Conservation (phyloP, 129 eudicot species). For the Lactuca saligna region DNA sequence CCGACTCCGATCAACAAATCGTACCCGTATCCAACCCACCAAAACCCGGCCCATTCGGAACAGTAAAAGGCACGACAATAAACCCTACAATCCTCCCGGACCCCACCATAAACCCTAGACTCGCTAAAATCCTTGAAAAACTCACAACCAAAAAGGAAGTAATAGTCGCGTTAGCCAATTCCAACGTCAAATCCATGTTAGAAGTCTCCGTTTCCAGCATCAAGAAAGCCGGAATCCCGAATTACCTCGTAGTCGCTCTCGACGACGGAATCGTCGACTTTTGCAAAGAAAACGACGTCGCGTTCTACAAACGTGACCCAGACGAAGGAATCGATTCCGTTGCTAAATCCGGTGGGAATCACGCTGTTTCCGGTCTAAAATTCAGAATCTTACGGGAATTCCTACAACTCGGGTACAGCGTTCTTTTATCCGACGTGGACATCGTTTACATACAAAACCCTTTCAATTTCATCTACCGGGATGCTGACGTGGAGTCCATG, state of each 20-base stretch:
- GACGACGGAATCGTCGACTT: slow-evolving; percentile 63
- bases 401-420: slow-evolving; percentile 69
- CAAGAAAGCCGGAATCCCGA: slow-evolving; percentile 61
- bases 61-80: slow-evolving; percentile 66
- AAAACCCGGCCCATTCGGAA: slow-evolving; percentile 80
- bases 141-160: slow-evolving; percentile 64
- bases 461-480: slow-evolving; percentile 59
- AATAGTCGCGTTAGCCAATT: slow-evolving; percentile 77
- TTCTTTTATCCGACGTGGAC: slow-evolving; percentile 80
- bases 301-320: slow-evolving; percentile 70
- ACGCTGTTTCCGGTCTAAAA: slow-evolving; percentile 76
- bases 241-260: slow-evolving; percentile 78
- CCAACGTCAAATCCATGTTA: slow-evolving; percentile 69
- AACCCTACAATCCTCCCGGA: slow-evolving; percentile 70
- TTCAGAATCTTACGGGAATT: slow-evolving; percentile 79
- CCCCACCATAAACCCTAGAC: slow-evolving; percentile 72
- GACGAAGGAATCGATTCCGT: slow-evolving; percentile 54
- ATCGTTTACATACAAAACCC: slow-evolving; percentile 82
- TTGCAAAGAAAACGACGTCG: slow-evolving; percentile 64
- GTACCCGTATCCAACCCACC: slow-evolving; percentile 47
- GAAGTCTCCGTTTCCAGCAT: slow-evolving; percentile 62
- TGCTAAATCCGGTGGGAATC: slow-evolving; percentile 64
- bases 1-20: slow-evolving; percentile 53
- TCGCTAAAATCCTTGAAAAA: slow-evolving; percentile 59
- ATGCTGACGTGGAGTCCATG: slow-evolving; percentile 91